Evolutionary conservation across 2,329 filamentous ascomycete species (phyloP), one percentile per base, ranked within the genome.

Genomic region (Bipolaris cookei): DNA sequence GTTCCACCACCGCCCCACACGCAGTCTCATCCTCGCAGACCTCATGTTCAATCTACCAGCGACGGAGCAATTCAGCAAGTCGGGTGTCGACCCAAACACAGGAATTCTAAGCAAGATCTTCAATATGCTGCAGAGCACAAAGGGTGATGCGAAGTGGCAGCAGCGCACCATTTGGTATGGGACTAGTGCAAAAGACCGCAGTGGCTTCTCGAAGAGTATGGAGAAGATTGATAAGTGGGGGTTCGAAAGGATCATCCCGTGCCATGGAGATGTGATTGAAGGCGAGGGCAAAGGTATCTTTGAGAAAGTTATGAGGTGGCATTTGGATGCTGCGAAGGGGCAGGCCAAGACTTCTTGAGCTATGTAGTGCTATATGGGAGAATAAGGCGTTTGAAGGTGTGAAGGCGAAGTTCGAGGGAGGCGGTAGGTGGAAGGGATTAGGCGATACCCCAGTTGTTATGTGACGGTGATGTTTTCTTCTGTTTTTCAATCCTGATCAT

Each of bases 181-280:
- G 1, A 76, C 86, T 28, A 88, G 84, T 51, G 71, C 77, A 16
- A 80, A 78, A 35, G 86, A 97, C 76, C 82, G 90, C 28, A 64
- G 77, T 4, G 87, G 85, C 13, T 96, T 92, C 76, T 88, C 87
- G 62, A 82, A 86, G 61, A 92, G 89, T 65, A 79, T 92, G 38
- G 79, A 77, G 65, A 83, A 83, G 58, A 94, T 98, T 61, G 81
- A 87, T 51, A 74, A 77, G 52, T 99, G 94, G 94, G 89, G 94
- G 56, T 97, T 97, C 73, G 86, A 89, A 63, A 88, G 88, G 37
- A 82, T 98, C 48, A 88, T 99, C 58, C 92, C 94, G 0, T 98
- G 94, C 75, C 95, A 99, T 77, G 95, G 95, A 7, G 95, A 99
- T 78, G 88, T 90, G 14, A 87, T 98, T 64, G 89, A 95, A 75